Evolutionary conservation across 2,329 filamentous ascomycete species (phyloP), one percentile per base, ranked within the genome.

Genomic region (Arthrobotrys conoides): DNA sequence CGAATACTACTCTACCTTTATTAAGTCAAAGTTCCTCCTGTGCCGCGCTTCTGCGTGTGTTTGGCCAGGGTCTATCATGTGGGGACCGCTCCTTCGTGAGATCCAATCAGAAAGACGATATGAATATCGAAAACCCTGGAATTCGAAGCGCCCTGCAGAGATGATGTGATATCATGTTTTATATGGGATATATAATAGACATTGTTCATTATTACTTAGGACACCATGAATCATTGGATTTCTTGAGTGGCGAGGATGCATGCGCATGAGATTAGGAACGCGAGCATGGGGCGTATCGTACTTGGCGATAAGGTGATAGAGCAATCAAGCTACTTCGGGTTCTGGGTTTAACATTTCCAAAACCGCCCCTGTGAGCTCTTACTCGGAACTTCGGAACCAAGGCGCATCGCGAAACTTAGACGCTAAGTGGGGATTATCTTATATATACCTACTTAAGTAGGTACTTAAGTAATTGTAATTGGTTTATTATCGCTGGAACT

Each of bases 81-180:
- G 53, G 33, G 33, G 36, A 10, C 18, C 18, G 8, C 3, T 24
- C 33, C 51, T 3, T 24, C 9, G 20, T 44, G 20, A 61, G 16
- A 18, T 46, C 57, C 57, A 61, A 61, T 61, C 36, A 61, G 24
- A 27, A 24, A 27, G 24, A 61, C 10, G n/a, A 44, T 36, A 44
- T 16, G 53, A 20, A 61, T 24, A 18, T 33, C n/a, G 53, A 44
- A 44, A 9, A 44, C 57, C 57, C 57, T 24, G 36, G 20, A 18
- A 8, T 18, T 46, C 44, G 44, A 61, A 44, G 57, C 57, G 57
- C 57, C 57, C 20, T 44, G 16, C 30, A 12, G 33, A 59, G 30
- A 38, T 41, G 53, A 59, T 59, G 53, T 59, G 53, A 38, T 16
- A 59, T 36, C 16, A 10, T 16, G 53, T 44, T 44, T 27, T n/a